Conservation (phyloP, 1,284 basidiomycete species). For the Cystobasidium pallidum region DNA sequence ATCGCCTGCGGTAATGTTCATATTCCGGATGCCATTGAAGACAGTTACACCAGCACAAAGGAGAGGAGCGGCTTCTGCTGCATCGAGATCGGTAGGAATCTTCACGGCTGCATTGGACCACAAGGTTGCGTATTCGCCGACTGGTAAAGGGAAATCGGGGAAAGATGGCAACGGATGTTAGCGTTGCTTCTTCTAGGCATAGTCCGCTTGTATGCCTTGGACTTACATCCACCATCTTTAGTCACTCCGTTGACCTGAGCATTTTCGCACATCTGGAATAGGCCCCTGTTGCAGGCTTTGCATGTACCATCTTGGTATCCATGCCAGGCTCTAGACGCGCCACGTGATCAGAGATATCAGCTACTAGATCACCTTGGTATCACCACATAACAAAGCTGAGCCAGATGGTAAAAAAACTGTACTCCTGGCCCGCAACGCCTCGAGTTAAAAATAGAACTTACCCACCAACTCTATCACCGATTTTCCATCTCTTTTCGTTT, state of each 20-base stretch:
- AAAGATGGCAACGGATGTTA: background rate
- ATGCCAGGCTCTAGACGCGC: constrained; percentile 40
- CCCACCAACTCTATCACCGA: constrained; percentile 53
- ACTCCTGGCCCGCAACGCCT: no score
- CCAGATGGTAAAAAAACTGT: no score
- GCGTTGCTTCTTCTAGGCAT: no score
- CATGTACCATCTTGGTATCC: constrained; percentile 48
- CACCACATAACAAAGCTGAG: no score
- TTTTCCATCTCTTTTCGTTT: constrained; percentile 52
- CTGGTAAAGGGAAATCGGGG: background rate
- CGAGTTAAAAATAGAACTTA: constrained; percentile 1
- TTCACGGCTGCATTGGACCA: constrained; percentile 55
- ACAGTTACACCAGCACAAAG: constrained; percentile 58
- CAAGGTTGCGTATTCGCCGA: constrained; percentile 57
- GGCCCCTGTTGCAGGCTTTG: constrained; percentile 50
- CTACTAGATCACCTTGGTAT: no score
- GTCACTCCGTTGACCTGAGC: constrained; percentile 54
- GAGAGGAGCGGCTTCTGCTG: constrained; percentile 58
- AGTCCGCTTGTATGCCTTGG: no score
- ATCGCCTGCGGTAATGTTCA: constrained; percentile 50
- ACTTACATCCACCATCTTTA: constrained; percentile 55
- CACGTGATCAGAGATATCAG: no score
- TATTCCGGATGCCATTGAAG: constrained; percentile 56
- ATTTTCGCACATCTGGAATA: constrained; percentile 52
- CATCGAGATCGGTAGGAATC: constrained; percentile 56